Evolutionary conservation across 257 asterid species (phyloP).

Genomic region (Solanum piurae): DNA sequence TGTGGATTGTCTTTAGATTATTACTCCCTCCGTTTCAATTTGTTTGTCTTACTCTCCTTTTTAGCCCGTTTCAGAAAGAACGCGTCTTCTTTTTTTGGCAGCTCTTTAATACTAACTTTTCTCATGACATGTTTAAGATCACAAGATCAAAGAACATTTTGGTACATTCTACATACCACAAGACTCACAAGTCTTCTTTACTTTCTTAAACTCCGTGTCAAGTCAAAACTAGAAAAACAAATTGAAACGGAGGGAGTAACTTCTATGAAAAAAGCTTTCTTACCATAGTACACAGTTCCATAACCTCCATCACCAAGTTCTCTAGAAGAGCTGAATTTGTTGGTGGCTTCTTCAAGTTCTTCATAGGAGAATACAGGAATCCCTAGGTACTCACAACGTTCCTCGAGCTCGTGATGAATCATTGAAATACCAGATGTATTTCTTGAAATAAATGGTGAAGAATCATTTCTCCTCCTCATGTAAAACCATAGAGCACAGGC

Average conservation of each 20-base stretch:
- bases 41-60: background rate
- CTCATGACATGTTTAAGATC: background rate
- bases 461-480: background rate
- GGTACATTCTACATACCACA: background rate
- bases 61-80: background rate
- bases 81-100: background rate
- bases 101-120: background rate
- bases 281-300: slow-evolving; percentile 13
- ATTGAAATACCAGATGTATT: background rate
- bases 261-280: background rate
- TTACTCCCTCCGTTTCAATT: background rate
- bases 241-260: background rate
- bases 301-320: slow-evolving; percentile 12
- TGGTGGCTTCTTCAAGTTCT: slow-evolving; percentile 11
- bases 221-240: background rate
- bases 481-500: background rate
- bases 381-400: background rate
- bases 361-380: slow-evolving; percentile 4
- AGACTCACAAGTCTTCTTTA: background rate
- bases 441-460: background rate
- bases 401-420: background rate
- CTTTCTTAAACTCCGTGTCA: background rate
- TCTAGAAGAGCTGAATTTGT: slow-evolving; percentile 1
- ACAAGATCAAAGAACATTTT: background rate
- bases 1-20: background rate